Conservation (phyloP, 2,329 filamentous ascomycete genomes). For the Aspergillus sp. region DNA sequence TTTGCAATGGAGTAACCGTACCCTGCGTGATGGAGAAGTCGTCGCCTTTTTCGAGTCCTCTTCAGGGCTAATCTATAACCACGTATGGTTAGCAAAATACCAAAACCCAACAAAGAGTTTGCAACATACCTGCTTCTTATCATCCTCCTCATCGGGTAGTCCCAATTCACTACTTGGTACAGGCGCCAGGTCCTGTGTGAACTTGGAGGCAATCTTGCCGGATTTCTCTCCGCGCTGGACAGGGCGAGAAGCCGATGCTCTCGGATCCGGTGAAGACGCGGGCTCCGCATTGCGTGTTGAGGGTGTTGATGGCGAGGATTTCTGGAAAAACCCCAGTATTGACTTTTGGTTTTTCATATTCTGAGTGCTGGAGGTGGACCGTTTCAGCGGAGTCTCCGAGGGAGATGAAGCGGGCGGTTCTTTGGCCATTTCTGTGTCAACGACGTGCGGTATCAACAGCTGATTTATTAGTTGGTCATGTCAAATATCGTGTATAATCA, state of each 20-base stretch:
- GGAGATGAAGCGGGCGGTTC: constrained; percentile 33
- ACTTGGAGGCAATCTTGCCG: constrained; percentile 46
- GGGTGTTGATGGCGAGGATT: constrained; percentile 49
- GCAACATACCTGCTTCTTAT: constrained; percentile 39
- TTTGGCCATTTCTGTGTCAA: constrained; percentile 36
- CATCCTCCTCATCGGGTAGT: constrained; percentile 66
- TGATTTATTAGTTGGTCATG: constrained; percentile 3
- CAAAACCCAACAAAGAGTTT: constrained; percentile 41
- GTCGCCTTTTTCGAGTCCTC: constrained; percentile 42
- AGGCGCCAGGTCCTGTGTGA: constrained; percentile 61
- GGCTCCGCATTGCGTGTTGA: constrained; percentile 32
- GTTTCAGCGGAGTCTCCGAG: constrained; percentile 41
- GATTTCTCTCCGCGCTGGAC: constrained; percentile 45
- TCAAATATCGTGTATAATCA: background rate
- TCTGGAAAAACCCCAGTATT: constrained; percentile 79
- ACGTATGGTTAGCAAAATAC: constrained; percentile 16
- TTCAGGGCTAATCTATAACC: constrained; percentile 42
- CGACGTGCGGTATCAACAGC: background rate
- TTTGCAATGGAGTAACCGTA: constrained; percentile 38
- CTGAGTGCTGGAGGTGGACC: constrained; percentile 41
- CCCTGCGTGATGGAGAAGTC: constrained; percentile 80
- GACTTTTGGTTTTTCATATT: constrained; percentile 65
- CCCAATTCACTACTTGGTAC: constrained; percentile 76
- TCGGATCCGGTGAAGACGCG: constrained; percentile 37
- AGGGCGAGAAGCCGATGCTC: constrained; percentile 31